phyloP scores from a whole-genome alignment of 345 rosid species.

The Eucalyptus polybractea region DNA sequence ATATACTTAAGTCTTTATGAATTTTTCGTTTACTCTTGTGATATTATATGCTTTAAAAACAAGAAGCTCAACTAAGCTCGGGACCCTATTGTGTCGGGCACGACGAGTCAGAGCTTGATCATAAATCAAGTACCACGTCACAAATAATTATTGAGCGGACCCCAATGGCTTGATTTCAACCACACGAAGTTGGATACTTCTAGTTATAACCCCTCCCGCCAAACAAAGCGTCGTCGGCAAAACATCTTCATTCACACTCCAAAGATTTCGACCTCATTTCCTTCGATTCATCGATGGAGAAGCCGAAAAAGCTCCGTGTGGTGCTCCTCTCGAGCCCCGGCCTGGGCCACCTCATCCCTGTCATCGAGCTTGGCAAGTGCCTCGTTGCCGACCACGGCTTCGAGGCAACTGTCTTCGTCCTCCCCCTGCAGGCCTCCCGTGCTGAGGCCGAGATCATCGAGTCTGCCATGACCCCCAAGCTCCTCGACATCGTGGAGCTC shows the following conservation, averaged over 20 bases:
- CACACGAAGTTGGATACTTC: background rate
- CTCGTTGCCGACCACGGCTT: slow-evolving; percentile 14
- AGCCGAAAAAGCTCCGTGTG: slow-evolving; percentile 13
- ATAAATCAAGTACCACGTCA: background rate
- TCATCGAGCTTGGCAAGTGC: slow-evolving; percentile 37
- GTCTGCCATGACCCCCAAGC: slow-evolving; percentile 2
- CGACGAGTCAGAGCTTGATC: background rate
- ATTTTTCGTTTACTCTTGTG: background rate
- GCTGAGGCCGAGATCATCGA: slow-evolving; percentile 10
- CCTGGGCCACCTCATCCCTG: slow-evolving; percentile 46
- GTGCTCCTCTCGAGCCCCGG: slow-evolving; percentile 44
- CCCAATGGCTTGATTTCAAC: background rate
- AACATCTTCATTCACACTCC: background rate
- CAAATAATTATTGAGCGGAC: background rate
- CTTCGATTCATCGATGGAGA: background rate
- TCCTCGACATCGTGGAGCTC: slow-evolving; percentile 8
- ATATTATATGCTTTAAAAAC: background rate
- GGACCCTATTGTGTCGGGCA: background rate
- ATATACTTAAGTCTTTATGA: background rate
- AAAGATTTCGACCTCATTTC: background rate
- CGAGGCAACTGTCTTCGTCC: slow-evolving; percentile 21
- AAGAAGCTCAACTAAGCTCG: background rate
- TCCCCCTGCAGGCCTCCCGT: background rate
- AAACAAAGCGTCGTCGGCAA: background rate
- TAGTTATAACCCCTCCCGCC: background rate